Base-by-base conservation (phyloP, 352 stramenopile genomes). In the Pythium brassicae region DNA sequence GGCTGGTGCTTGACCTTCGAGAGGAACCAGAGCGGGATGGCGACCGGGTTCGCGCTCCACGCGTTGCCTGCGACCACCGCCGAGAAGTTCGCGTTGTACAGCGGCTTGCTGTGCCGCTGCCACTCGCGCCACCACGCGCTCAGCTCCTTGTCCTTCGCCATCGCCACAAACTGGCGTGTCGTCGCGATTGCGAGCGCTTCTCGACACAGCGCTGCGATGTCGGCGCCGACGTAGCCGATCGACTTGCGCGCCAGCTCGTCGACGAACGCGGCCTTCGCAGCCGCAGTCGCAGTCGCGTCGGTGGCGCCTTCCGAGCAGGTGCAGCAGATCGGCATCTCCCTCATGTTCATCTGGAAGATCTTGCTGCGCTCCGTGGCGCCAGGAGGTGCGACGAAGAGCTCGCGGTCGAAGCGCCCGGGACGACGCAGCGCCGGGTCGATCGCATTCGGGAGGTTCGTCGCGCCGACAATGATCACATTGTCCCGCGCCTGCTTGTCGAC, bases 381-480 rank as follows among this genome's bases (percentile, higher is more conserved):
- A 0, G 85, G 85, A 14, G 83, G 73, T 1, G 66, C 53, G 19
- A 95, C 49, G 22, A 80, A 87, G 8, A 95, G 67, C 57, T 95
- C 85, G 7, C 83, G 81, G 48, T 95, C 85, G 56, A 95, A 92
- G 19, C 85, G 78, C 11, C 85, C 85, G 7, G 85, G 81, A 0
- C 85, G 85, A 26, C 83, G 76, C 53, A 95, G 61, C 9, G 85
- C 85, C 27, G 77, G 61, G 52, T 92, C 76, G 46, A 99, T 97
- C 1, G 89, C 80, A 69, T 98, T 97, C 2, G 95, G 94, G 17
- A 96, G 65, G 65, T 98, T 98, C 11, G 95, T 98, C 4, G 95
- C 94, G 20, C 85, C 96, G 42, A 98, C 81, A 23, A 99, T 87
- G 10, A 98, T 79, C 14, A 99, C 89, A 57, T 98, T 95, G 7